These are phyloP conservation scores for Aspergillus avenaceus DNA, from an alignment of 495 filamentous ascomycete genomes.

Conservation along the genomic window DNA sequence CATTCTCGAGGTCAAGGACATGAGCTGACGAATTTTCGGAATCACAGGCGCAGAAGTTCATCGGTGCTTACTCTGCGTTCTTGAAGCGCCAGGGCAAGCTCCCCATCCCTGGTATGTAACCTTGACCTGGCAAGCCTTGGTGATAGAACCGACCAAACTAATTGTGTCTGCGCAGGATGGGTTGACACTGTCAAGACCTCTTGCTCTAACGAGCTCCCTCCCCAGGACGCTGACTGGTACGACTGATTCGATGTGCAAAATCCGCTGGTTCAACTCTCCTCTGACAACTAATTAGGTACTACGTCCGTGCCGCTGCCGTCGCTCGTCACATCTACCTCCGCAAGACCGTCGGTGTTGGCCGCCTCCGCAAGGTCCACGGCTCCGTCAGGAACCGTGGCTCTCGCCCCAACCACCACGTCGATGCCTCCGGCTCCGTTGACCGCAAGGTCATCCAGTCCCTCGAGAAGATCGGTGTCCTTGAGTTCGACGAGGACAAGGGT, in stretches of 20 bases:
- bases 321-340: conserved; percentile 98
- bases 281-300: conserved; percentile 58
- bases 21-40: conserved; percentile 16
- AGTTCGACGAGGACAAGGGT: conserved; percentile 95
- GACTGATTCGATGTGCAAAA: conserved; percentile 11
- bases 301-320: conserved; percentile 92
- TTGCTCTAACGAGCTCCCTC: conserved; percentile 90
- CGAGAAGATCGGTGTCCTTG: conserved; percentile 97
- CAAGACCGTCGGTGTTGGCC: conserved; percentile 97
- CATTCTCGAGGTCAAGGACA: neutral
- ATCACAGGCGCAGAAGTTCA: conserved; percentile 88
- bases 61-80: conserved; percentile 90
- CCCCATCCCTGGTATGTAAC: conserved; percentile 75
- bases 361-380: conserved; percentile 89
- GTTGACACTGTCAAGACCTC: conserved; percentile 99
- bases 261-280: neutral
- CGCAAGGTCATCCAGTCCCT: conserved; percentile 93
- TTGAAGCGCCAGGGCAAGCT: conserved; percentile 99
- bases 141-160: no score
- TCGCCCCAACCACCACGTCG: conserved; percentile 89
- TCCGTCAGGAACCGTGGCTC: conserved; percentile 94
- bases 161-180: conserved; percentile 61
- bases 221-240: conserved; percentile 92
- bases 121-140: no score
- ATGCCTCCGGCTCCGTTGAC: conserved; percentile 91